Evolutionary conservation across 345 rosid genomes (phyloP), one percentile per base, ranked within the genome.

Genomic region (Bruguiera gymnorhiza): DNA sequence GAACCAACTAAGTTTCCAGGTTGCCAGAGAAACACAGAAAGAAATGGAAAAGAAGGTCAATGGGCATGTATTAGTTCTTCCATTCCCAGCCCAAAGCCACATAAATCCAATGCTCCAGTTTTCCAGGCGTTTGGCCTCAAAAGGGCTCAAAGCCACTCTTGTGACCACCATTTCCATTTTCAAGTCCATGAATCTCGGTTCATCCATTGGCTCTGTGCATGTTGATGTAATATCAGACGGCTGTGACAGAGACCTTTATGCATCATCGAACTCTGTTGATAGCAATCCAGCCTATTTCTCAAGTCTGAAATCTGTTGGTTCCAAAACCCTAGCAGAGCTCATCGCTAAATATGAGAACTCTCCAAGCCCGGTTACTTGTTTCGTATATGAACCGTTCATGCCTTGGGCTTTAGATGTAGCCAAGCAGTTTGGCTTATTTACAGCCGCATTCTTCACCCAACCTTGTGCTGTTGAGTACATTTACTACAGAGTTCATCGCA

Each of bases 71-170:
- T 4, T 53, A 8, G 67, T 58, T 2, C 18, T 62, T 16, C 67
- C 67, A 19, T 2, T 62, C 16, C 73, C 73, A 3, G 65, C 21
- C 20, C 73, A 70, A 36, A 65, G 62, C 13, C 62, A 53, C 54
- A 24, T 70, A 1, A 70, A 63, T 36, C 68, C 74, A 0, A 53
- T 70, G 74, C 26, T 70, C 6, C 62, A 62, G 20, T 63, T 70
- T 30, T 62, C 46, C 16, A 63, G 37, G 16, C 39, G 62, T 24
- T 26, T 70, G 2, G 62, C 34, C 54, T 62, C 68, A 8, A 53
- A 62, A 70, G 73, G 67, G 9, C 4, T 53, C 67, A 54, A 36
- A 13, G 67, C 36, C 2, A 62, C 67, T 2, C 51, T 70, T 3
- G n/a, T 53, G 3, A 23, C 24, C 20, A 27, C 26, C 67, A 24